Evolutionary conservation across 164 flowering plant genomes (phyloP), one percentile per base, ranked within the genome.

Genomic region (Aristolochia fimbriata): DNA sequence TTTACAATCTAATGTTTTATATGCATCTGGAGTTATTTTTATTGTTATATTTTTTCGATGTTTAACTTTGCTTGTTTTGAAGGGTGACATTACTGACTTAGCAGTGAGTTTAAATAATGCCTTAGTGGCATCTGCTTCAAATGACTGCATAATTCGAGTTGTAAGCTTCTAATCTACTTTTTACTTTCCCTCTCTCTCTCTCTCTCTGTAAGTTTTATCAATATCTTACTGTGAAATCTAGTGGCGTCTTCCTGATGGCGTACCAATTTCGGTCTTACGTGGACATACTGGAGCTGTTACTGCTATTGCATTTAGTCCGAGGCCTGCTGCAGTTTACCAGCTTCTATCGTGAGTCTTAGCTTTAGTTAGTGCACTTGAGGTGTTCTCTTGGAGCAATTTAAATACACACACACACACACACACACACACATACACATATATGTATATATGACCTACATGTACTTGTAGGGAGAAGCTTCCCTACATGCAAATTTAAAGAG

Each of bases 221-320:
- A 1, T 60, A 62, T 52, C 43, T 55, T 59, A 54, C 67, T 60
- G 59, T 55, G 11, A 57, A 45, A 43, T 49, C 57, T 68, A 90
- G 99, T 94, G 99, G 99, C 97, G 96, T 37, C 70, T 94, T 78
- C 96, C 99, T 65, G 99, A 94, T 76, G 99, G 99, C 55, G 49
- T 69, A 46, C 99, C 99, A 54, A 76, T 94, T 70, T 94, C 99
- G 15, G 89, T 91, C 62, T 68, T 94, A 56, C 82, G 86, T 51
- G 99, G 99, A 25, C 99, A 94, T 68, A 84, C 84, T 51, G 96
- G 79, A 63, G 87, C 86, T 66, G 99, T 94, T 62, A 94, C 99
- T 68, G 97, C 99, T 45, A 91, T 94, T 74, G 86, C 91, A 61
- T 94, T 94, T 73, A 86, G 86, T 73, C 99, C 99, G 30, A 80